Percentiles rank a stretch among this genome's conserved stretches.
Evolutionary conservation across 495 filamentous ascomycete species (phyloP).

Genomic region (Neurospora sp.): DNA sequence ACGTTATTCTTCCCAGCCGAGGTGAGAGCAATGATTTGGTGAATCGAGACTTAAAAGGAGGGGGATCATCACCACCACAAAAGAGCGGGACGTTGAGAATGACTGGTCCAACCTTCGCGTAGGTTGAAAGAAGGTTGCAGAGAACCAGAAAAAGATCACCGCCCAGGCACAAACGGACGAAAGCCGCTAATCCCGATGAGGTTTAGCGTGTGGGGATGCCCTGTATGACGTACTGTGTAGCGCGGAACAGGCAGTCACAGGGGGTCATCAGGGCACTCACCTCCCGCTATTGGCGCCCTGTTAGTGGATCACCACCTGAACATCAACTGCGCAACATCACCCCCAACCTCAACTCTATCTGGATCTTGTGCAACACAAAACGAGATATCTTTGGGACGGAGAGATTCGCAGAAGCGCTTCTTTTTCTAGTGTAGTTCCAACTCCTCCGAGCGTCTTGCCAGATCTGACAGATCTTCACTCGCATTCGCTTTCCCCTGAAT

Average conservation of each 20-base stretch:
- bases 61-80: not conserved
- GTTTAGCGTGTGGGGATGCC: not conserved
- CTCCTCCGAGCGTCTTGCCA: too few species aligned
- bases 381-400: too few species aligned
- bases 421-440: too few species aligned
- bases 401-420: too few species aligned
- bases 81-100: not conserved
- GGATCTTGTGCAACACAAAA: not conserved
- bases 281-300: not conserved
- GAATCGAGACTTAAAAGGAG: not conserved
- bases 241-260: not conserved
- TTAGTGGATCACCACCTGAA: not conserved
- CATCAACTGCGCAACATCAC: not conserved
- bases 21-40: not conserved
- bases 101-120: not conserved
- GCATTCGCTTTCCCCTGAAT: not conserved
- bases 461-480: not conserved
- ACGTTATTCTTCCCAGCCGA: too few species aligned
- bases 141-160: not conserved
- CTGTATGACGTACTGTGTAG: not conserved
- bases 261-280: not conserved
- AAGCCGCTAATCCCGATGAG: not conserved
- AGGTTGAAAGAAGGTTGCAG: not conserved
- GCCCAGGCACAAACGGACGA: not conserved
- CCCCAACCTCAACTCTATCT: not conserved